A percentile compares a stretch with the other conserved stretches of the same genome.
Conservation (phyloP, 208 protist genomes). For the Acanthamoeba castellanii region DNA sequence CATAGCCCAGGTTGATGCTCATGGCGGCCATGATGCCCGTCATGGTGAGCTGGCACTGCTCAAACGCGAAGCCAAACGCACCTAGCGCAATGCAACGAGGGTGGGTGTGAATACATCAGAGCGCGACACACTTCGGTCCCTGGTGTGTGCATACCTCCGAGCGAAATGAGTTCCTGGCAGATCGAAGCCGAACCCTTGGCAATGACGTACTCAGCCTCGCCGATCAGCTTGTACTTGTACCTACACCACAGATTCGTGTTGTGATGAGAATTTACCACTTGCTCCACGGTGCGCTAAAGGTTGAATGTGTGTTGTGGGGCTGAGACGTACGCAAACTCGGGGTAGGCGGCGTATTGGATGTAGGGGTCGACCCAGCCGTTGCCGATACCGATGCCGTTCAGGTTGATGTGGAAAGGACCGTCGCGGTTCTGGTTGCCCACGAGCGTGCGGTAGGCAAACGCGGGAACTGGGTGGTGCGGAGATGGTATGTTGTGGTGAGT, state of each 20-base stretch:
- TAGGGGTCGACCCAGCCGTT: slow-evolving; percentile 63
- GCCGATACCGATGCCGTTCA: slow-evolving; percentile 55
- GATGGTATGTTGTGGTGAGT: too few species aligned
- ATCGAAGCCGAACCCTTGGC: neutral
- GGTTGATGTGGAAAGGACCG: slow-evolving; percentile 29
- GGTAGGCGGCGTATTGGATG: slow-evolving; percentile 44
- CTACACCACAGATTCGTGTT: neutral
- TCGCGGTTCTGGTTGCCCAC: slow-evolving; percentile 38
- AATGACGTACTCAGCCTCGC: slow-evolving; percentile 21
- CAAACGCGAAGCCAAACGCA: neutral
- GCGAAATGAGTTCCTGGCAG: slow-evolving; percentile 17
- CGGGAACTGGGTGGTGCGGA: neutral
- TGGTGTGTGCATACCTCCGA: neutral
- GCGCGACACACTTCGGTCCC: neutral
- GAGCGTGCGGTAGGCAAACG: slow-evolving; percentile 20
- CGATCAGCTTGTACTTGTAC: slow-evolving; percentile 53
- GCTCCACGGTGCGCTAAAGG: neutral
- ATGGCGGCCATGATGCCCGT: slow-evolving; percentile 38
- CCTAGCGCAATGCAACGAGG: neutral
- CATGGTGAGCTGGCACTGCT: slow-evolving; percentile 59
- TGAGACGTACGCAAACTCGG: slow-evolving; percentile 18
- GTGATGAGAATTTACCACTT: neutral
- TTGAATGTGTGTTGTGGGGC: neutral
- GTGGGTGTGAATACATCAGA: neutral
- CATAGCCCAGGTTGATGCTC: slow-evolving; percentile 45